Conservation (phyloP, 2,329 filamentous ascomycete species). For the Microsporum ferrugineum region DNA sequence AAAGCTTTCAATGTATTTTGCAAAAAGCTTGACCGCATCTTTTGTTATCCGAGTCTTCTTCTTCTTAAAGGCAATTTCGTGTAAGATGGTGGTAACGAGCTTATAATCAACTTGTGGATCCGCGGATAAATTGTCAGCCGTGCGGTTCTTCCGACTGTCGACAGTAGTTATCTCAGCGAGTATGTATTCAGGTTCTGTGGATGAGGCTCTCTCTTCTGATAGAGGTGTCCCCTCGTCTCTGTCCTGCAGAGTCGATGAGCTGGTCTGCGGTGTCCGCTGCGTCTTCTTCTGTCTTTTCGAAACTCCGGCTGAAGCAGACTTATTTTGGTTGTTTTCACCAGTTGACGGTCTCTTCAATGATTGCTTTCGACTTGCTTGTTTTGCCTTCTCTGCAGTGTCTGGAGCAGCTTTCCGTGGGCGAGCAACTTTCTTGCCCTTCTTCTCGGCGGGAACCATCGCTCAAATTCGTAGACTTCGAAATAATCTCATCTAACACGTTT, state of each 20-base stretch:
- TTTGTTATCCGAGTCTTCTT: conserved; percentile 61
- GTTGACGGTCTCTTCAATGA: neutral
- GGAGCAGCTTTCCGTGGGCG: neutral
- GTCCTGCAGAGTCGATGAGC: neutral
- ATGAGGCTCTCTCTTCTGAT: conserved; percentile 19
- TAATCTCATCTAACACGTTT: neutral
- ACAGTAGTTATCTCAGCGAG: conserved; percentile 33
- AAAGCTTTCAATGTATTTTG: conserved; percentile 83
- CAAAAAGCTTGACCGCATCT: conserved; percentile 64
- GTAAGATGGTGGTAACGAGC: conserved; percentile 63
- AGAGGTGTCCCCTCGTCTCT: neutral
- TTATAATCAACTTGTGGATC: conserved; percentile 51
- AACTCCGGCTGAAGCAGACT: neutral
- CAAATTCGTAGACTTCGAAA: neutral
- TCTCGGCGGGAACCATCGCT: neutral
- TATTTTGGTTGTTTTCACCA: neutral
- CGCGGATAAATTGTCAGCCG: conserved; percentile 18
- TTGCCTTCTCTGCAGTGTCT: neutral
- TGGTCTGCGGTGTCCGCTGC: neutral
- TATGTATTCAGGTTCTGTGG: conserved; percentile 33
- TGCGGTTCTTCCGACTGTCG: conserved; percentile 10
- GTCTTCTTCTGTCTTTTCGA: neutral
- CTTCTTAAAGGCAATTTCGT: conserved; percentile 67
- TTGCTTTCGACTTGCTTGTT: neutral
- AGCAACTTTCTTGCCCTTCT: neutral